phyloP scores from a whole-genome alignment of 352 stramenopile genomes.

The Phytopythium aichiense region DNA sequence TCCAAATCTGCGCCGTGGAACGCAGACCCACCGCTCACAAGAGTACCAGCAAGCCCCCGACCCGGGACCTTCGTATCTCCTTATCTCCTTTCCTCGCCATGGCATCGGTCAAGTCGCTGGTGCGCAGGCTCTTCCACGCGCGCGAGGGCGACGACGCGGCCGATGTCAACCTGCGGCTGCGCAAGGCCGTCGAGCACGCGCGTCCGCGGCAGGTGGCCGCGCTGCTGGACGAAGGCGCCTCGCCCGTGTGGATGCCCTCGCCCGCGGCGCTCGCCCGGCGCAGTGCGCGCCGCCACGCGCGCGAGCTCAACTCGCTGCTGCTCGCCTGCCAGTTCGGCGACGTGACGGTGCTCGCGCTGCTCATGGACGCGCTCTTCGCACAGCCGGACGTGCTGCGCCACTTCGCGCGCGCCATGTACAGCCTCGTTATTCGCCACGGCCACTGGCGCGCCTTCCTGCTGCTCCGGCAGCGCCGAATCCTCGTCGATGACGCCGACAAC shows the following conservation, averaged over 20 bases:
- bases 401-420: conserved; percentile 68
- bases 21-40: not conserved
- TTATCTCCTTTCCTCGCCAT: conserved; percentile 9
- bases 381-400: conserved; percentile 32
- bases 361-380: conserved; percentile 60
- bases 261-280: conserved; percentile 13
- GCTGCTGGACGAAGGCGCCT: conserved; percentile 53
- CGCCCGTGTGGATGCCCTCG: conserved; percentile 45
- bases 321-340: conserved; percentile 54
- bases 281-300: conserved; percentile 9
- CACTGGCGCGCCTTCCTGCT: conserved; percentile 62
- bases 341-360: conserved; percentile 41
- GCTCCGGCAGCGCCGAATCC: conserved; percentile 39
- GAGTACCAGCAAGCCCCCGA: too few species aligned
- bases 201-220: conserved; percentile 46
- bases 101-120: conserved; percentile 37
- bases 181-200: conserved; percentile 41
- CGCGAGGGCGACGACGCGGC: conserved; percentile 10
- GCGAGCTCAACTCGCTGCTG: conserved; percentile 51
- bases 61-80: too few species aligned
- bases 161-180: conserved; percentile 41
- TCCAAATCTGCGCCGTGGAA: not conserved
- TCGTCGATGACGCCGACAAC: conserved; percentile 6
- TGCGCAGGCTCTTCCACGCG: conserved; percentile 47
- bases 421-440: conserved; percentile 48